A percentile compares a stretch with the other conserved stretches of the same genome.
Conservation (phyloP, 768 basidiomycete genomes). For the Tulasnella calospora region DNA sequence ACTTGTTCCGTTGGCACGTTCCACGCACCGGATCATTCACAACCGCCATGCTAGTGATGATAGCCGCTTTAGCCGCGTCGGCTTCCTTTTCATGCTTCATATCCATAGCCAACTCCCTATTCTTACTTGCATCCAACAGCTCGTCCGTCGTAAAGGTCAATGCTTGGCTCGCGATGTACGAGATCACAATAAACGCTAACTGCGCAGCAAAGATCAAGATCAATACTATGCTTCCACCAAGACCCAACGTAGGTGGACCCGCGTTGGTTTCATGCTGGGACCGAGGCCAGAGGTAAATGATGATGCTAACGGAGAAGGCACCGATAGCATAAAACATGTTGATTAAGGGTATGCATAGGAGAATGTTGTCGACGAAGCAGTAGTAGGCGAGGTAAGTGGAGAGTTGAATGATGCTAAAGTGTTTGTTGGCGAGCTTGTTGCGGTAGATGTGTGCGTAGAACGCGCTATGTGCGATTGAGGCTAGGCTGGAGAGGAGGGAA, state of each 20-base stretch:
- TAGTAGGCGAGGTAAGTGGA: slow-evolving; percentile 19
- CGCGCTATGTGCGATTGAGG: slow-evolving; percentile 16
- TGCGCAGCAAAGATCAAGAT: slow-evolving; percentile 6
- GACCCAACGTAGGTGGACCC: neutral
- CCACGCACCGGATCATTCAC: neutral
- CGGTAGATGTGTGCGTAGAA: slow-evolving; percentile 21
- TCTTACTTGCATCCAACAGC: slow-evolving; percentile 14
- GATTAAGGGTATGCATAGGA: slow-evolving; percentile 18
- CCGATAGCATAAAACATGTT: slow-evolving; percentile 21
- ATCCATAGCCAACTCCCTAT: neutral
- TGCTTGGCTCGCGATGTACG: slow-evolving; percentile 18
- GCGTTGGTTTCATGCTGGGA: neutral
- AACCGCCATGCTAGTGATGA: neutral
- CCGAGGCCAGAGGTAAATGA: slow-evolving; percentile 23
- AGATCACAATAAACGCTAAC: slow-evolving; percentile 13
- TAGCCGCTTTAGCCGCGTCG: neutral
- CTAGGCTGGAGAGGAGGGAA: slow-evolving; percentile 12
- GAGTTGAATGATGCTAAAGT: slow-evolving; percentile 23
- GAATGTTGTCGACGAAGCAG: slow-evolving; percentile 15
- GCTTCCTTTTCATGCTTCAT: slow-evolving; percentile 20
- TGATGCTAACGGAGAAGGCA: slow-evolving; percentile 20
- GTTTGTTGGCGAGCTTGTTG: slow-evolving; percentile 13
- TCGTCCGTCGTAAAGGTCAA: slow-evolving; percentile 22
- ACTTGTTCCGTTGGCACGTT: neutral
- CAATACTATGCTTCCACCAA: neutral